Percentiles rank a stretch among this genome's conserved stretches.
Conservation (phyloP, 441 rosid genomes). For the Metrosideros polymorpha region DNA sequence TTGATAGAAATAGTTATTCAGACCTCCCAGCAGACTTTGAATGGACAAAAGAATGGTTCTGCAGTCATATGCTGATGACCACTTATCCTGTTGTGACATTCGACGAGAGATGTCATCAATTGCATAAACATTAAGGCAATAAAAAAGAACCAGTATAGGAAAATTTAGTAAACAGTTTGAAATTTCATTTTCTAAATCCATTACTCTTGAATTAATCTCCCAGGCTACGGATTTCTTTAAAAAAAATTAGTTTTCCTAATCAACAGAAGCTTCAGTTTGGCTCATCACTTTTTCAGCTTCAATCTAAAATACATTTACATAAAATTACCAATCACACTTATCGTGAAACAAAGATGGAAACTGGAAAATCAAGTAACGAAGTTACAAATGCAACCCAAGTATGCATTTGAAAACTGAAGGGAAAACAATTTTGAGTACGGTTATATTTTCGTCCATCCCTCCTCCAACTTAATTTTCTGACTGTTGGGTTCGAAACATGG, state of each 20-base stretch:
- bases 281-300: background rate
- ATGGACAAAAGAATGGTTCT: slow-evolving; percentile 55
- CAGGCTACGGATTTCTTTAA: background rate
- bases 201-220: background rate
- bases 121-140: background rate
- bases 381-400: background rate
- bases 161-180: background rate
- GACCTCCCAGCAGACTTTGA: slow-evolving; percentile 59
- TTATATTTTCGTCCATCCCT: background rate
- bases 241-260: background rate
- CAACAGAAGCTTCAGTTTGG: background rate
- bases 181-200: background rate
- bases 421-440: background rate
- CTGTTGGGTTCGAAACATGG: background rate
- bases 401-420: background rate
- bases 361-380: background rate
- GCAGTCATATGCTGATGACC: slow-evolving; percentile 72
- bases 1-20: background rate
- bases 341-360: background rate
- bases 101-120: background rate
- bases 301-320: background rate
- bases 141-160: background rate
- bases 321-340: background rate
- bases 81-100: slow-evolving; percentile 36
- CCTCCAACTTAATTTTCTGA: background rate